Conservation (phyloP, 2,329 filamentous ascomycete species). For the Nothopassalora personata region DNA sequence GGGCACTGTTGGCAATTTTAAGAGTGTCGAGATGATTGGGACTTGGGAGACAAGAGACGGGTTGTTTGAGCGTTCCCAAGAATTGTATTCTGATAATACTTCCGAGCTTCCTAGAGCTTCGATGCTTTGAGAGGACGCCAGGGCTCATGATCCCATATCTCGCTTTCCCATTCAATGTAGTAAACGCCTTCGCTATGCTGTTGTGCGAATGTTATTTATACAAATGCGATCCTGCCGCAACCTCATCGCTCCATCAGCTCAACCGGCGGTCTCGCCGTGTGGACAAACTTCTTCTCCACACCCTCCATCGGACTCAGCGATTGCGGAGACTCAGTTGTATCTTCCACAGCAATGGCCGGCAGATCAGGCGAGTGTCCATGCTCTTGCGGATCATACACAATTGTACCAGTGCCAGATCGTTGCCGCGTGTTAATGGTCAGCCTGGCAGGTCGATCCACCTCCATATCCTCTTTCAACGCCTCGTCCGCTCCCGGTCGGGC, state of each 20-base stretch:
- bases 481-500: slow-evolving; percentile 34
- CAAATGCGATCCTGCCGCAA: not conserved
- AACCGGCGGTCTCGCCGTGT: slow-evolving; percentile 52
- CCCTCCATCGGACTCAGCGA: slow-evolving; percentile 46
- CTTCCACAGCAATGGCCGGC: slow-evolving; percentile 60
- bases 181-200: not conserved
- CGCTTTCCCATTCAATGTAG: too few relatives aligned
- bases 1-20: too few relatives aligned
- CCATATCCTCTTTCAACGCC: slow-evolving; percentile 24
- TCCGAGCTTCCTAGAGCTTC: not conserved
- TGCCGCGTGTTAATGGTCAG: slow-evolving; percentile 25
- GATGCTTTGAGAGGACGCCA: not conserved
- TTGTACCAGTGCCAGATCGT: slow-evolving; percentile 48
- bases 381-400: slow-evolving; percentile 59
- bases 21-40: too few relatives aligned
- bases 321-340: slow-evolving; percentile 48
- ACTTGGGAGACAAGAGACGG: too few relatives aligned
- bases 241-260: slow-evolving; percentile 47
- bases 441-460: slow-evolving; percentile 4
- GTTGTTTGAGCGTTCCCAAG: not conserved
- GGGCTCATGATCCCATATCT: not conserved
- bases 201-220: not conserved
- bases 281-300: slow-evolving; percentile 42
- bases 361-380: slow-evolving; percentile 56
- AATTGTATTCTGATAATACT: not conserved